A percentile compares a stretch with the other conserved stretches of the same genome.
Evolutionary conservation across 345 rosid species (phyloP).

Genomic region (Populus davidiana): DNA sequence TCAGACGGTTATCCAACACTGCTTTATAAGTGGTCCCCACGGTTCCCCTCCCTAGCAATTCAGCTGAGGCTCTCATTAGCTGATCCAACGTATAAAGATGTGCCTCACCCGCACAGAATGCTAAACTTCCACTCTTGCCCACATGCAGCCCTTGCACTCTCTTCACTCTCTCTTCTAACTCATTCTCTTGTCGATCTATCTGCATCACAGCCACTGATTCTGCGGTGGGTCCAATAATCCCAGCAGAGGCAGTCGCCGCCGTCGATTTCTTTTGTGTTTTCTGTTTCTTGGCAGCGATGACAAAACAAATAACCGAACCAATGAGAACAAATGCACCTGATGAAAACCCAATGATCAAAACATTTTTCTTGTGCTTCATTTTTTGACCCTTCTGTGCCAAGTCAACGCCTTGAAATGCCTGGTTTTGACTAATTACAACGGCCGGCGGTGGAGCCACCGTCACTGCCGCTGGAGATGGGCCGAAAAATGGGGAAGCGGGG

Average conservation of each 20-base stretch:
- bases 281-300: constrained; percentile 47
- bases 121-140: constrained; percentile 72
- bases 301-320: constrained; percentile 51
- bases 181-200: constrained; percentile 62
- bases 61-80: constrained; percentile 91
- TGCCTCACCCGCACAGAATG: constrained; percentile 87
- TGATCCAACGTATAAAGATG: constrained; percentile 79
- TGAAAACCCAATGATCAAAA: constrained; percentile 52
- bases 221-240: constrained; percentile 39
- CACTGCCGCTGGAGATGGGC: constrained; percentile 27
- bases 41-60: constrained; percentile 80
- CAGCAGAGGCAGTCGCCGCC: constrained; percentile 28
- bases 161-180: constrained; percentile 79
- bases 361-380: constrained; percentile 36
- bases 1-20: constrained; percentile 69
- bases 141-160: constrained; percentile 56
- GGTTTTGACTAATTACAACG: constrained; percentile 43
- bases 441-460: constrained; percentile 51
- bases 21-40: constrained; percentile 86
- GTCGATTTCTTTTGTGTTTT: constrained; percentile 31
- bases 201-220: constrained; percentile 54
- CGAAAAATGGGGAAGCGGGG: constrained; percentile 62
- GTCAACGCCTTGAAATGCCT: constrained; percentile 43
- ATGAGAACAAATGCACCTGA: constrained; percentile 45
- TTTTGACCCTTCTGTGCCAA: constrained; percentile 26